Base-by-base conservation (phyloP, 768 basidiomycete genomes). In the Chalciporus chontae region DNA sequence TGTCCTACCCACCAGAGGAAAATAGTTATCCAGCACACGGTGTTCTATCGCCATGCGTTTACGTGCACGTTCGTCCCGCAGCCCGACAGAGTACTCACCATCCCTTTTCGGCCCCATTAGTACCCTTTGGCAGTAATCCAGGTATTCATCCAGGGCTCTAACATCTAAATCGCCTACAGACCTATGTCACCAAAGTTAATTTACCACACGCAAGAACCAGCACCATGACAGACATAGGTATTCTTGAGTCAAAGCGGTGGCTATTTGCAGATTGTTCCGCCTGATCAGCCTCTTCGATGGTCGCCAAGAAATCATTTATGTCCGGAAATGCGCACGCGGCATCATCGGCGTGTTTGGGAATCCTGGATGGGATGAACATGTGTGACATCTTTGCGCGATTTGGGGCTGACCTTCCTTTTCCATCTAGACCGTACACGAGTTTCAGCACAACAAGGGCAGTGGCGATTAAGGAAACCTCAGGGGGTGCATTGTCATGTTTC, bases 361-460 rank as follows among this genome's bases (percentile, higher is more conserved):
- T 59, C 63, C 79, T 85, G 54, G 51, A 56, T 27, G 19, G 21
- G 40, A 39, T 59, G 51, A 59, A 51, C 51, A 51, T 36, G 37
- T 41, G 40, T 54, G 40, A 39, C 21, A 15, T 14, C 38, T 24
- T 34, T 40, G 26, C 41, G 52, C 41, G 47, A 43, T 48, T 52
- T 38, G 0, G 8, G 29, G 54, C 70, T 51, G 62, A 83, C 87
- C 88, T 78, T 46, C 59, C 48, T 54, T 70, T 71, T 24, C 83
- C 89, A 63, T 94, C 91, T 24, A 94, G 62, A 1, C 92, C 94
- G 59, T 94, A 94, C 21, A 84, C 78, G 76, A 95, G 76, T 70
- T 94, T 94, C 58, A 94, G 72, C 31, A 84, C 82, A 10, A 91
- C 75, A 11, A 93, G 74, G 42, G 78, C 77, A 13, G 72, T 73